Base-by-base conservation (phyloP, 2,329 filamentous ascomycete genomes). In the Monilinia laxa region DNA sequence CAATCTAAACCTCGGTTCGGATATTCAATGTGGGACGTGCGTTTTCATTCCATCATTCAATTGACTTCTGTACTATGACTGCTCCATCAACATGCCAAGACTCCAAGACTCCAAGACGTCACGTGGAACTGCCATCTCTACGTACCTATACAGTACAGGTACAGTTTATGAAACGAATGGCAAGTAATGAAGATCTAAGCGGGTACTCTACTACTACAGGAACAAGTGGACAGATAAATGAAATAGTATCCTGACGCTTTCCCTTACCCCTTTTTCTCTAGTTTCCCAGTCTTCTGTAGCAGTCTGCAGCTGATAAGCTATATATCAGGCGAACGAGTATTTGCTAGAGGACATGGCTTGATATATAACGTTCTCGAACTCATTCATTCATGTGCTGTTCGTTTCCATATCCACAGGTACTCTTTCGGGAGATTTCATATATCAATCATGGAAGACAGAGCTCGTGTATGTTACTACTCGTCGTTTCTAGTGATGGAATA, bases 401-500 rank as follows among this genome's bases (percentile, higher is more conserved):
- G 18, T 10, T 25, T 49, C 47, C 12, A n/a, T 40, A 38, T 25
- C 28, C 18, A 5, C 20, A 51, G 31, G 38, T 18, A 2, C 35
- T 38, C 16, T 31, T 25, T 16, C 12, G 2, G 10, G 14, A 4
- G 31, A 35, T 3, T 38, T 23, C 14, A 38, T 18, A 62, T 49
- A n/a, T 42, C 53, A 40, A 69, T 35, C 12, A 76, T 83, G 75
- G 83, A 85, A 75, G 76, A 83, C 69, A 79, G 80, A 76, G 80
- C 81, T 68, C 79, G 80, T 76, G 78, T 81, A 74, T 25, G 64
- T 66, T 28, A 23, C 38, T 20, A 28, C 51, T 14, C n/a, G 55
- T 52, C 20, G 42, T 14, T 35, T 64, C 49, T 16, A 56, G 28
- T 57, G 58, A 70, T 53, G 59, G 53, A 56, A 16, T n/a, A 49